Evolutionary conservation across 2,329 filamentous ascomycete genomes (phyloP), one percentile per base, ranked within the genome.

Genomic region (Penicillium glabrum): DNA sequence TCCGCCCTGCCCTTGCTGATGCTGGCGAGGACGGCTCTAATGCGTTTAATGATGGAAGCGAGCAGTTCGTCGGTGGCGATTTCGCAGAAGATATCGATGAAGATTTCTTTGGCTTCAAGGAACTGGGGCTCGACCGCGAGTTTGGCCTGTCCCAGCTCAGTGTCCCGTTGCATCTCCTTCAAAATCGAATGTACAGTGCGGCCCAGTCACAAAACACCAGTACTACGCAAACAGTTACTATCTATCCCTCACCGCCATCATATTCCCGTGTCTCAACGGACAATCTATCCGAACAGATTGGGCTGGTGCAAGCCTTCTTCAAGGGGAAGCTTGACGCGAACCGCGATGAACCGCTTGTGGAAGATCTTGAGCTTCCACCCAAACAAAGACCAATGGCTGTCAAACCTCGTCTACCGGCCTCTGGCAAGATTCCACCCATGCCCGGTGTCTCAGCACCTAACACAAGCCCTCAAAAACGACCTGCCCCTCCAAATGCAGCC

Each of bases 101-200:
- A 79, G 95, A 99, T 77, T 99, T 97, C 83, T 99, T 99, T 69
- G 95, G 95, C 27, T 98, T 99, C 84, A 93, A 92, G 71, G 93
- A 96, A 58, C 85, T 99, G 46, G 95, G 95, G 44, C 83, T 99
- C 56, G 92, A 96, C 68, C 89, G 87, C 66, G 95, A 99, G 72
- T 89, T 98, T 71, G 93, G 93, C 19, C 82, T 95, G 60, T 88
- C 93, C 31, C 89, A 89, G 64, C 85, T 98, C 59, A 93, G 90
- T 52, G 95, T 99, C 35, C 95, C 96, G 24, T 82, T 99, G 57
- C 95, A 99, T 77, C 85, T 99, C 21, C 84, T 99, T 27, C 95
- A 98, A 72, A 92, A 91, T 64, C 87, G 93, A 67, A 91, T 99
- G 67, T 88, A 91, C 70, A 93, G 83, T 69, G 89, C 90, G 56